Percentiles rank a stretch among this genome's conserved stretches.
Evolutionary conservation across 495 filamentous ascomycete genomes (phyloP).

Genomic region (Parathielavia hyrcaniae): DNA sequence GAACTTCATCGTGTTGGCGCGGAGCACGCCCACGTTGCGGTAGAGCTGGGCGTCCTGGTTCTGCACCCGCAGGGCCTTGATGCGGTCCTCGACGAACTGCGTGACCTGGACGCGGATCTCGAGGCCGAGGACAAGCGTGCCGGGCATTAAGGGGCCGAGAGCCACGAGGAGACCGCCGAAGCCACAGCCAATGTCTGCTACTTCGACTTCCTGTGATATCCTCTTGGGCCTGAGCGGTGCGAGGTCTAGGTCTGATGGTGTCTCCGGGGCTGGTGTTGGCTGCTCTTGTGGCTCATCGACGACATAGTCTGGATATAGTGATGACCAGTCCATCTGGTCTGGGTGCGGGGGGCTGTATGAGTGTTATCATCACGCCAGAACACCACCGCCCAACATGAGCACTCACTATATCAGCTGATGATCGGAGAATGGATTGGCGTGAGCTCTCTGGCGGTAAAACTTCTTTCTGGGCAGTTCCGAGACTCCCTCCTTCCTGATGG

Average conservation of each 20-base stretch:
- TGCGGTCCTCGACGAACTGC: slow-evolving; percentile 79
- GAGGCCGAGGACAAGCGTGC: slow-evolving; percentile 69
- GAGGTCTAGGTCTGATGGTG: slow-evolving; percentile 18
- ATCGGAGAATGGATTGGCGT: slow-evolving; percentile 97
- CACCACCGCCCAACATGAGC: background rate
- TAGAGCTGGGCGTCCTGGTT: slow-evolving; percentile 54
- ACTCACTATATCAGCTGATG: slow-evolving; percentile 77
- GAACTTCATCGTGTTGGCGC: slow-evolving; percentile 98
- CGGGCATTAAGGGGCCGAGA: slow-evolving; percentile 70
- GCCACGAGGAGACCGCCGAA: slow-evolving; percentile 89
- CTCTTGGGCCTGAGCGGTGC: slow-evolving; percentile 29
- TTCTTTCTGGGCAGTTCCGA: slow-evolving; percentile 72
- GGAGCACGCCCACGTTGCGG: slow-evolving; percentile 78
- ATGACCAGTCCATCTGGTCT: slow-evolving; percentile 82
- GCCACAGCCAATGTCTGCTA: slow-evolving; percentile 97
- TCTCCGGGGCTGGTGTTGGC: slow-evolving; percentile 14
- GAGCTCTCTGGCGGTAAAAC: slow-evolving; percentile 92
- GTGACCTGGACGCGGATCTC: slow-evolving; percentile 88
- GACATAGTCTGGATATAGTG: slow-evolving; percentile 70
- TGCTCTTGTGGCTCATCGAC: slow-evolving; percentile 17
- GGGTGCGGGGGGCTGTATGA: slow-evolving; percentile 66
- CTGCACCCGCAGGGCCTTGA: slow-evolving; percentile 70
- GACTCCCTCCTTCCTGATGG: slow-evolving; percentile 23
- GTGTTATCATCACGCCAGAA: background rate
- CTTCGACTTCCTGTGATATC: slow-evolving; percentile 65